phyloP scores from a whole-genome alignment of 148 eudicot genomes.

The Suaeda aralocaspica region DNA sequence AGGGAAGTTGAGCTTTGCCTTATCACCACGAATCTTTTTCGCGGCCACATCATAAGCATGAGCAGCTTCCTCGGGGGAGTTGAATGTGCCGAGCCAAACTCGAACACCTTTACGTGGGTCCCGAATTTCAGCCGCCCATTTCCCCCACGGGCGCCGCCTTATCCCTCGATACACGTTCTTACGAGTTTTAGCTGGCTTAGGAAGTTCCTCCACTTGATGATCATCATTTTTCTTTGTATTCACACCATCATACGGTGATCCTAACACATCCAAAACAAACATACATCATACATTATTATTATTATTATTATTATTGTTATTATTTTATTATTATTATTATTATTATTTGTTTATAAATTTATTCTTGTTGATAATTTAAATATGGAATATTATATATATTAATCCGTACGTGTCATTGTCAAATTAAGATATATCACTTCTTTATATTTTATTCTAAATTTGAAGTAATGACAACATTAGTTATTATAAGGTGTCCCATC shows the following conservation, averaged over 20 bases:
- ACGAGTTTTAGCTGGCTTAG: slow-evolving; percentile 24
- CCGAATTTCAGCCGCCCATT: slow-evolving; percentile 96
- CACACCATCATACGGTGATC: background rate
- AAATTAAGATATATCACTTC: too few relatives aligned
- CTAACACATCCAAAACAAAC: background rate
- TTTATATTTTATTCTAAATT: background rate
- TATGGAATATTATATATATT: too few relatives aligned
- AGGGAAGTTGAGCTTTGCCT: slow-evolving; percentile 93
- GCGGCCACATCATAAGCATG: slow-evolving; percentile 84
- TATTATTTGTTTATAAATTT: too few relatives aligned
- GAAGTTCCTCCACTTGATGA: background rate
- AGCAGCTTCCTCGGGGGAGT: slow-evolving; percentile 77
- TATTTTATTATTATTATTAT: too few relatives aligned
- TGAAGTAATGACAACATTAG: background rate
- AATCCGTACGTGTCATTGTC: too few relatives aligned
- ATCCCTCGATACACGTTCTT: slow-evolving; percentile 83
- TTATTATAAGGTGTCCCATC: background rate
- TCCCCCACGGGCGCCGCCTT: slow-evolving; percentile 88
- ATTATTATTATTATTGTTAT: too few relatives aligned
- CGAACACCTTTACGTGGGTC: slow-evolving; percentile 77
- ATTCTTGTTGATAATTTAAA: too few relatives aligned
- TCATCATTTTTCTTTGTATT: background rate
- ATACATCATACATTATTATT: too few relatives aligned
- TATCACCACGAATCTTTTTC: slow-evolving; percentile 67
- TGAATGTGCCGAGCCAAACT: slow-evolving; percentile 93